Evolutionary conservation across 805 yeast genomes (phyloP), one percentile per base, ranked within the genome.

Genomic region (Wickerhamiella spandovensis): DNA sequence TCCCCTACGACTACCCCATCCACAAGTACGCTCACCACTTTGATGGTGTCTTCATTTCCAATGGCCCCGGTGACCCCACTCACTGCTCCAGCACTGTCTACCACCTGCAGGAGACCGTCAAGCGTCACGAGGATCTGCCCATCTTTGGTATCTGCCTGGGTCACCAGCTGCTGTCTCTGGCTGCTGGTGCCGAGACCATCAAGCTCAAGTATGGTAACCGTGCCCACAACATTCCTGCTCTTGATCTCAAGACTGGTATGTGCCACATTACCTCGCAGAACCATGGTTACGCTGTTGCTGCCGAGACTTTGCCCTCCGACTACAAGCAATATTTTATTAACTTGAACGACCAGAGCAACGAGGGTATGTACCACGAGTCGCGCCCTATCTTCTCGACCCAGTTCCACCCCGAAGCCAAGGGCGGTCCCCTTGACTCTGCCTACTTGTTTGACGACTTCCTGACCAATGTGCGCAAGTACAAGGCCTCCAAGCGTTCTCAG

Each of bases 321-420:
- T 90, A 84, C 78, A 78, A 80, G 71, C 90, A 89, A 60, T 90
- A 82, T 67, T 92, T 92, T 65, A 77, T 89, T 59, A 92, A 92
- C 71, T 75, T 90, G 69, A 92, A 92, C 67, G 99, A 92, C 67
- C 82, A 87, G 66, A 84, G 95, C 49, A 92, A 92, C 68, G 99
- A 92, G 71, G 99, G 99, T 61, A 88, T 92, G 95, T 82, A 80
- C 61, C 98, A 92, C 68, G 75, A 72, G 51, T 64, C 78, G 39
- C 82, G 78, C 66, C 99, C 99, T 48, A 84, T 90, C 50, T 92
- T 90, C 71, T 86, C 96, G 38, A 87, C 96, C 2, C 98, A 92
- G 69, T 92, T 92, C 77, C 99, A 92, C 67, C 99, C 99, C 46
- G 99, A 92, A 70, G 97, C 98, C 51, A 90, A 88, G 72, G 97